phyloP scores from a whole-genome alignment of 495 filamentous ascomycete genomes.

The Tuber aestivum region DNA sequence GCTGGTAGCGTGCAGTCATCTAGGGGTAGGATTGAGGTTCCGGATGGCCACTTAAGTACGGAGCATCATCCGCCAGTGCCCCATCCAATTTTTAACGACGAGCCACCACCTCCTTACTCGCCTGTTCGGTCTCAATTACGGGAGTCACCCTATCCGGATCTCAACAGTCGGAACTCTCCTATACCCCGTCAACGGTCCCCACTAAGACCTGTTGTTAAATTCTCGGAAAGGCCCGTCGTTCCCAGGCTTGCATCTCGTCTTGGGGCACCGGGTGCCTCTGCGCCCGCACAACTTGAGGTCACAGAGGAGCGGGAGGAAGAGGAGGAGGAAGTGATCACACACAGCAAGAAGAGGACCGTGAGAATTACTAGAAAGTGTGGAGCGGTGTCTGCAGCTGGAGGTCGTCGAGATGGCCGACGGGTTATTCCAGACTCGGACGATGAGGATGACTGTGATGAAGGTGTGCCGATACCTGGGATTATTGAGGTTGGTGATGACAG shows the following conservation, averaged over 20 bases:
- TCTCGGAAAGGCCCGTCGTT: background rate
- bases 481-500: slow-evolving; percentile 8
- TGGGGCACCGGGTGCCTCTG: slow-evolving; percentile 6
- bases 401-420: background rate
- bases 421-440: slow-evolving; percentile 27
- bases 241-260: background rate
- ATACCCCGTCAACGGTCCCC: slow-evolving; percentile 1
- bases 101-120: slow-evolving; percentile 26
- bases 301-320: slow-evolving; percentile 24
- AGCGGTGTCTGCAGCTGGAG: background rate
- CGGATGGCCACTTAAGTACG: background rate
- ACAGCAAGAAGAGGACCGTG: slow-evolving; percentile 19
- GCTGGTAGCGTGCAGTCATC: background rate
- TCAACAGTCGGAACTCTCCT: background rate
- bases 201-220: background rate
- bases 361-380: slow-evolving; percentile 15
- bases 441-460: slow-evolving; percentile 16
- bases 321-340: slow-evolving; percentile 13
- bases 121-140: background rate
- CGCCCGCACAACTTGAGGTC: slow-evolving; percentile 11
- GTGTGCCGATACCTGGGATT: background rate
- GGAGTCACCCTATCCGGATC: slow-evolving; percentile 14
- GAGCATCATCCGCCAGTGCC: background rate
- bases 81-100: slow-evolving; percentile 1
- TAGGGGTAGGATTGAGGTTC: background rate